Conservation (phyloP, 192 early-diverging fungal genomes). For the Coemansia sp. region DNA sequence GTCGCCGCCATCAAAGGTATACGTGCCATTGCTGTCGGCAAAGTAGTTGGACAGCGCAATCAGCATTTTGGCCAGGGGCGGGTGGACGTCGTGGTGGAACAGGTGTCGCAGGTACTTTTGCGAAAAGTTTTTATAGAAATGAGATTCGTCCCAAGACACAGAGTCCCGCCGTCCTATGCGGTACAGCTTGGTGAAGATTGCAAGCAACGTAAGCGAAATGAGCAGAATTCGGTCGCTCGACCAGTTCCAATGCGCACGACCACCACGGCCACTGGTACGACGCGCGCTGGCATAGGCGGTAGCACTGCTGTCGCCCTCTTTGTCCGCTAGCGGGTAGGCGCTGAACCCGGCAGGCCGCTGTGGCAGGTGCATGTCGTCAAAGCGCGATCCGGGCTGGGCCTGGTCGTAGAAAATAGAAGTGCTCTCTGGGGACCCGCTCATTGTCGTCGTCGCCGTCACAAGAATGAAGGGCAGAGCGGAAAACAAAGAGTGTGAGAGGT, state of each 20-base stretch:
- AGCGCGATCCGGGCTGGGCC: slow-evolving; percentile 15
- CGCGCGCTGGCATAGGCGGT: not conserved
- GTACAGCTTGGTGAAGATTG: slow-evolving; percentile 41
- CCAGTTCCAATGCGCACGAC: not conserved
- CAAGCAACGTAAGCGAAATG: slow-evolving; percentile 41
- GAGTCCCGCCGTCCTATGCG: slow-evolving; percentile 42
- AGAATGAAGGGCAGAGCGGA: not conserved
- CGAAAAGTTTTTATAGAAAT: slow-evolving; percentile 75
- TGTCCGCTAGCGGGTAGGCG: slow-evolving; percentile 36
- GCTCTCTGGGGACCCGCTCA: slow-evolving; percentile 10
- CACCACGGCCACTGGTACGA: not conserved
- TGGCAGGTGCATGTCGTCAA: slow-evolving; percentile 42
- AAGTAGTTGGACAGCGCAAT: slow-evolving; percentile 83
- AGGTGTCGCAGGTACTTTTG: slow-evolving; percentile 89
- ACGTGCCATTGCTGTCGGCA: slow-evolving; percentile 85
- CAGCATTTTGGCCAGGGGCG: slow-evolving; percentile 96
- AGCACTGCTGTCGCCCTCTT: slow-evolving; percentile 12
- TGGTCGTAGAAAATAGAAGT: slow-evolving; percentile 46
- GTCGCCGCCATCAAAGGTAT: slow-evolving; percentile 80
- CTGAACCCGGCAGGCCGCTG: slow-evolving; percentile 33
- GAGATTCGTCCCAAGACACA: slow-evolving; percentile 82
- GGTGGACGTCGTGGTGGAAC: slow-evolving; percentile 99
- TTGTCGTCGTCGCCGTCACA: slow-evolving; percentile 6
- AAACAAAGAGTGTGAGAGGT: not conserved
- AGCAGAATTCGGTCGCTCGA: slow-evolving; percentile 42